Base-by-base conservation (phyloP, 2,329 filamentous ascomycete species). In the Verticillium albo-atrum region DNA sequence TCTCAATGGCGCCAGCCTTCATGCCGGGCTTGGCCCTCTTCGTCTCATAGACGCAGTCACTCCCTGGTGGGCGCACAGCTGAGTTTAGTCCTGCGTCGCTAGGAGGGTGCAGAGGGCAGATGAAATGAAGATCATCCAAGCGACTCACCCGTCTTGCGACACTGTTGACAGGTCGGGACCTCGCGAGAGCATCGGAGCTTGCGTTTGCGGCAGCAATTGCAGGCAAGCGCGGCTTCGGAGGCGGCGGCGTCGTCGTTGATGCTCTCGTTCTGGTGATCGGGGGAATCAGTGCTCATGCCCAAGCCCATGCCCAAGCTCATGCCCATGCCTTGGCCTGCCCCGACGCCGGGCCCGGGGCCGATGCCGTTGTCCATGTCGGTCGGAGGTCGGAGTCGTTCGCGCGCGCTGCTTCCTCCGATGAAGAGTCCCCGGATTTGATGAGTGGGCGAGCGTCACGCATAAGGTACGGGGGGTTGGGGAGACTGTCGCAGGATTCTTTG, bases 1-100 rank as follows among this genome's bases (percentile, higher is more conserved):
- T 70, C 37, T 75, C 73, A 27, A 77, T 67, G 2, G 72, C 74
- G 2, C 74, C 74, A 14, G 66, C 63, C 60, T 74, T 75, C 60
- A 77, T 68, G 4, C 74, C 74, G 5, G 75, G 74, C 58, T 73
- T 76, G 3, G 65, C 66, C 37, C 68, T 67, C 60, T 70, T 72
- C 2, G 64, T 57, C 27, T 71, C 68, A 58, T 75, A 75, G 12
- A 68, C 54, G 58, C 73, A 75, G 35, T 62, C 62, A 55, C 59
- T 59, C 20, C 60, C 63, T 66, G 20, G 32, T 66, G 20, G 32
- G 1, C 35, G 20, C 42, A 50, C 42, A 23, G 9, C 7, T 12
- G 7, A 10, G 42, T 20, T 50, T 12, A 50, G 42, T 50, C 6
- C 42, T 50, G 42, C 35, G n/a, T 42, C n/a, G 3, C 35, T 15